Evolutionary conservation across 805 yeast genomes (phyloP).

Genomic region (Clavispora santaluciae): DNA sequence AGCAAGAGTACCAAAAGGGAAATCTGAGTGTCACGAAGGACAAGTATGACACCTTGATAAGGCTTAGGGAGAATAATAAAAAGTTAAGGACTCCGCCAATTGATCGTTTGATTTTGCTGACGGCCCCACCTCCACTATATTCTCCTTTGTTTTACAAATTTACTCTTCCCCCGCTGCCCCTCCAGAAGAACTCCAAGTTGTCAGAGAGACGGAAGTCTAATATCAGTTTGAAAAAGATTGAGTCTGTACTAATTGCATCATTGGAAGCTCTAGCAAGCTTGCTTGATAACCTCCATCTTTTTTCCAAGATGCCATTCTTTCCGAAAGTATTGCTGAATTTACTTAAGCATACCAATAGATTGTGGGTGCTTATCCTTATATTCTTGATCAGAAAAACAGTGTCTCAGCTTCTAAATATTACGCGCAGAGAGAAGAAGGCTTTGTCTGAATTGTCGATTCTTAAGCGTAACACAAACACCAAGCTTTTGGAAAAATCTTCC

Average conservation of each 20-base stretch:
- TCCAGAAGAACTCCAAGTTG: neutral
- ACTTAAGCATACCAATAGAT: constrained; percentile 38
- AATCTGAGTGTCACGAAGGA: constrained; percentile 34
- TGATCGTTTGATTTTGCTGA: no score
- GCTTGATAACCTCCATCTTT: constrained; percentile 38
- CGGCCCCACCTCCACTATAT: constrained; percentile 24
- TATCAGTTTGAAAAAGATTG: constrained; percentile 26
- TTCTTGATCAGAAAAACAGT: constrained; percentile 39
- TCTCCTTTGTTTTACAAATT: constrained; percentile 33
- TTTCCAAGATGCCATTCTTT: constrained; percentile 40
- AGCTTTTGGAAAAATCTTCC: constrained; percentile 17
- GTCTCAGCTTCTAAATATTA: constrained; percentile 37
- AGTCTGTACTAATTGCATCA: constrained; percentile 23
- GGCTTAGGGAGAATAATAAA: constrained; percentile 16
- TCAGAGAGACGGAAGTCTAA: neutral
- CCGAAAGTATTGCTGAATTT: constrained; percentile 28
- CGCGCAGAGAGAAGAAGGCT: constrained; percentile 36
- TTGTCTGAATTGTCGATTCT: constrained; percentile 32
- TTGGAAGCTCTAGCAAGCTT: constrained; percentile 36
- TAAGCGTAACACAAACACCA: constrained; percentile 17
- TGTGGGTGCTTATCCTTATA: constrained; percentile 39
- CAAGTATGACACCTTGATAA: constrained; percentile 28
- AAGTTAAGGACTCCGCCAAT: constrained; percentile 15
- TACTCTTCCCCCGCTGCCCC: constrained; percentile 15
- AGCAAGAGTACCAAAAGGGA: constrained; percentile 34